Evolutionary conservation across 108 stramenopile species (phyloP), one percentile per base, ranked within the genome.

Genomic region (Pseudonitzschia pungens): DNA sequence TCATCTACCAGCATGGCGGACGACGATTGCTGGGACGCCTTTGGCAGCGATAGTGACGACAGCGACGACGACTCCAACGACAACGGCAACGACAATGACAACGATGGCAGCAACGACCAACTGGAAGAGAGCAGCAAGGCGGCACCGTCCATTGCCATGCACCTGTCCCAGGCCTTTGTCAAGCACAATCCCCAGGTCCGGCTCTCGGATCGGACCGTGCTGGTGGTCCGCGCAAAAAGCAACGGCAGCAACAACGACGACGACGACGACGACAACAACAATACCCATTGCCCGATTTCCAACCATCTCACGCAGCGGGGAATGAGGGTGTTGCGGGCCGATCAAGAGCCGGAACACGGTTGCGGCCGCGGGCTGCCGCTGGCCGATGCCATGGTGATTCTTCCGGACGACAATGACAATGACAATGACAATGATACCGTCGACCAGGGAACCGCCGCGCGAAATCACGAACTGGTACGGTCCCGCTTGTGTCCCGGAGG

Each of bases 1-100:
- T n/a, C n/a, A n/a, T n/a, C n/a, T n/a, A n/a, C n/a, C n/a, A n/a
- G n/a, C n/a, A n/a, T n/a, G n/a, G 36, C 36, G 15, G 68, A 69
- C 50, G 66, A 74, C 21, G 57, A 58, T 58, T 69, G 72, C 22
- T 90, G 87, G 87, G 82, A 83, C 51, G 85, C 84, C 10, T 90
- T 90, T 67, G 89, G 89, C 2, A 80, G 79, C 55, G 86, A 87
- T 70, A 76, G 71, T 26, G 84, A 84, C 40, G 81, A 82, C 6
- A 74, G 81, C 20, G 68, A 62, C 65, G 57, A 24, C 0, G 54
- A 22, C 20, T 60, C 53, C 65, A 48, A 24, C 0, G 54, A 22
- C 1, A 53, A 43, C 16, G 33, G 48, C 22, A 31, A 64, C 28
- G 40, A 32, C 21, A 10, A 75, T 21, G 28, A 24, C 15, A 22